These are phyloP conservation scores for Endocarpon pusillum DNA, from an alignment of 495 filamentous ascomycete genomes.

Conservation along the genomic window DNA sequence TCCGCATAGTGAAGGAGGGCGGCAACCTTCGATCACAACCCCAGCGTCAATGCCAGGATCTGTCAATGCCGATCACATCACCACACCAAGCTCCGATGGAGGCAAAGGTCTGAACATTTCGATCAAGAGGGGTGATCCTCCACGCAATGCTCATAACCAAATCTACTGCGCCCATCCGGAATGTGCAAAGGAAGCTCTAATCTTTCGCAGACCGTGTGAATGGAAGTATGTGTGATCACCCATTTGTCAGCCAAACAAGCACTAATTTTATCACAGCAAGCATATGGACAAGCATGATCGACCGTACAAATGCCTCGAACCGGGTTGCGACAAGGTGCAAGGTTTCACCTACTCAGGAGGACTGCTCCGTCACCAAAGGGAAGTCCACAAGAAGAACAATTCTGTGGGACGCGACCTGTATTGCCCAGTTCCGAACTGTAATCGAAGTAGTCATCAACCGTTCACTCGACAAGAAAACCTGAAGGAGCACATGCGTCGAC, in stretches of 20 bases:
- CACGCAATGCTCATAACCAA: constrained; percentile 47
- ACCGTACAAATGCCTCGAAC: constrained; percentile 65
- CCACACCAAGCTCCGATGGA: constrained; percentile 22
- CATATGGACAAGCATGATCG: constrained; percentile 96
- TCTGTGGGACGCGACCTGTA: constrained; percentile 66
- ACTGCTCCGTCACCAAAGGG: constrained; percentile 70
- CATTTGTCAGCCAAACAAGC: constrained; percentile 13
- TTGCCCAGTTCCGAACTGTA: constrained; percentile 74
- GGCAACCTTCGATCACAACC: no score
- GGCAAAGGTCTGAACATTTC: constrained; percentile 28
- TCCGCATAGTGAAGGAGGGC: constrained; percentile 35
- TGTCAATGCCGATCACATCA: constrained; percentile 21
- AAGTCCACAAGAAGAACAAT: constrained; percentile 76
- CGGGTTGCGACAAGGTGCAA: constrained; percentile 69
- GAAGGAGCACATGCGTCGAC: constrained; percentile 77
- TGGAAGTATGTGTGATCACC: constrained; percentile 53
- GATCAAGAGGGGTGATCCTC: constrained; percentile 36
- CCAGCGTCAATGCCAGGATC: no score
- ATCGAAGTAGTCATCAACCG: constrained; percentile 61
- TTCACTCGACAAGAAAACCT: constrained; percentile 86
- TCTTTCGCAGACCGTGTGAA: constrained; percentile 72
- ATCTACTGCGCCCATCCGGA: constrained; percentile 50
- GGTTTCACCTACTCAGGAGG: constrained; percentile 91
- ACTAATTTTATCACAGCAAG: constrained; percentile 37
- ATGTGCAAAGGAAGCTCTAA: constrained; percentile 36